Base-by-base conservation (phyloP, 768 basidiomycete genomes). In the Podaxis sp. region DNA sequence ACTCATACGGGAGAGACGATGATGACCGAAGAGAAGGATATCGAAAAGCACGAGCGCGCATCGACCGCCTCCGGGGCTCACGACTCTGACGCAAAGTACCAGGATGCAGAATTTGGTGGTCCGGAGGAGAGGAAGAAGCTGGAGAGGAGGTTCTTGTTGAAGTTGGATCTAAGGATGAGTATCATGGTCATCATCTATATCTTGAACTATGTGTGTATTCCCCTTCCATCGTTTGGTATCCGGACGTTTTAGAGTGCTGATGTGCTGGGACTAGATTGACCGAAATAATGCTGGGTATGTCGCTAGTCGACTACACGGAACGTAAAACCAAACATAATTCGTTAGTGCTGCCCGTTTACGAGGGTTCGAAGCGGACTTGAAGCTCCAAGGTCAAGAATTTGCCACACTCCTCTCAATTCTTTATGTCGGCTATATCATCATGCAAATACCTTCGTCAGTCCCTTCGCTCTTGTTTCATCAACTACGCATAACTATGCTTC, bases 381-480 rank as follows among this genome's bases (percentile, higher is more conserved):
- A 82, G 42, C 77, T 92, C 17, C 73, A 82, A 65, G 87, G 78
- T 52, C 79, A 84, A 58, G 79, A 92, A 67, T 92, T 90, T 69
- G 81, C 85, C 11, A 86, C 88, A 0, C 73, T 92, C 15, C 73
- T 92, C 46, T 87, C 87, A 46, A 83, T 88, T 53, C 78, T 92
- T 36, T 92, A 90, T 68, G 80, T 90, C 49, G 80, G 90, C 11
- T 92, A 92, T 69, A 88, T 88, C 62, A 73, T 90, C 42, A 90
- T 91, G 89, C 90, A 92, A 71, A 81, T 92, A 59, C 90, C 90
- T 46, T 90, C 87, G 87, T 89, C 68, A 74, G 87, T 75, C 3
- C 36, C 30, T 36, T 60, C 33, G 36, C 12, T 51, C 51, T 11
- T 11, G n/a, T 53, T 46, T 8, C 33, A 17, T 40, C 26, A 7